These are phyloP conservation scores for Ophiocordyceps sinensis DNA, from an alignment of 2,329 filamentous ascomycete genomes.

Conservation along the genomic window DNA sequence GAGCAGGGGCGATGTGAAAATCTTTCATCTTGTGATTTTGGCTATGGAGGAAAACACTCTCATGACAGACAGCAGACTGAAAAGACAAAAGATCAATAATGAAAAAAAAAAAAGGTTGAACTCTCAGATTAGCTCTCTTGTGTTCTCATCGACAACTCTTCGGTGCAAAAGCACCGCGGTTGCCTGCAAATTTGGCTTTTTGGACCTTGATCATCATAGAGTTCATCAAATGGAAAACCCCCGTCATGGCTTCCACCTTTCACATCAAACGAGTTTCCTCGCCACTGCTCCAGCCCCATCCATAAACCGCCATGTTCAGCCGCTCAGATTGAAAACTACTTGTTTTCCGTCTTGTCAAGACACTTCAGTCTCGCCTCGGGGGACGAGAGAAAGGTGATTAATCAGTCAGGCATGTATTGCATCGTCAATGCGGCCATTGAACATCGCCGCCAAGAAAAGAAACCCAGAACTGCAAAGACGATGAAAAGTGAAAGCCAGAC, in stretches of 20 bases:
- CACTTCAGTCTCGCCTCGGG: no score
- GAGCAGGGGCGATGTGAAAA: no score
- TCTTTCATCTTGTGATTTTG: no score
- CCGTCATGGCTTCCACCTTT: neutral
- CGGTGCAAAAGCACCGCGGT: conserved; percentile 13
- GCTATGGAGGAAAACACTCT: no score
- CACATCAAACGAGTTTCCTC: neutral
- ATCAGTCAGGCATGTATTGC: neutral
- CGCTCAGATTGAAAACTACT: conserved; percentile 43
- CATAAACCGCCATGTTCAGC: conserved; percentile 11
- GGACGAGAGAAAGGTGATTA: neutral
- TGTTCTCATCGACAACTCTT: conserved; percentile 38
- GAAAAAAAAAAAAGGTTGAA: conserved; percentile 1
- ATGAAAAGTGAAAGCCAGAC: neutral
- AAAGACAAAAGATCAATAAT: neutral
- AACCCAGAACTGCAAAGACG: neutral
- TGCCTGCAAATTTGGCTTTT: conserved; percentile 46
- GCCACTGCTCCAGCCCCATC: neutral
- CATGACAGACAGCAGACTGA: no score
- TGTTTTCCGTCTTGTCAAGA: conserved; percentile 1
- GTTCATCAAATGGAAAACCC: conserved; percentile 3
- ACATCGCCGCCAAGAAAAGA: neutral
- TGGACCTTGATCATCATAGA: conserved; percentile 39
- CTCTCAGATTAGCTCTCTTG: conserved; percentile 43
- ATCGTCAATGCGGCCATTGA: neutral